A percentile compares a stretch with the other conserved stretches of the same genome.
These are phyloP conservation scores for Neoboletus subvelutipes DNA, from an alignment of 768 basidiomycete species.

Conservation along the genomic window DNA sequence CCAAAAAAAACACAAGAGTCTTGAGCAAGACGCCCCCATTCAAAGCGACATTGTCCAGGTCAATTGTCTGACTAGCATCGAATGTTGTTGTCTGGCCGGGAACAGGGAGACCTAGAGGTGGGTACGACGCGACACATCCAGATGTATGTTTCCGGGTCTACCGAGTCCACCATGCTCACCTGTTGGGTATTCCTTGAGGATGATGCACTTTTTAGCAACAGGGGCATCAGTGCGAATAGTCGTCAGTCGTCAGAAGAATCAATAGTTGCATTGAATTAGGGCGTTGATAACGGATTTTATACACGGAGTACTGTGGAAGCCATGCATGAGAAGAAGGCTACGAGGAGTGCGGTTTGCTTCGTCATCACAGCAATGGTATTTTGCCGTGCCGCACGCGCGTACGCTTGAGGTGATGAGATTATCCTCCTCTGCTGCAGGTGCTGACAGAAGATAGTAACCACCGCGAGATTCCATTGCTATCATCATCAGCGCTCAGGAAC, in stretches of 20 bases:
- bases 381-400: background rate
- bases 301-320: background rate
- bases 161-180: background rate
- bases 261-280: background rate
- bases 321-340: background rate
- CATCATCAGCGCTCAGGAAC: background rate
- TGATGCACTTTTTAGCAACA: slow-evolving; percentile 35
- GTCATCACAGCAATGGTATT: background rate
- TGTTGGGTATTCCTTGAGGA: slow-evolving; percentile 34
- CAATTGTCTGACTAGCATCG: slow-evolving; percentile 47
- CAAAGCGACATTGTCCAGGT: slow-evolving; percentile 44
- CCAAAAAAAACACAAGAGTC: slow-evolving; percentile 46
- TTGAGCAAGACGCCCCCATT: slow-evolving; percentile 52
- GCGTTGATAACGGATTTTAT: background rate
- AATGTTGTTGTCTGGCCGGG: slow-evolving; percentile 46
- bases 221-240: background rate
- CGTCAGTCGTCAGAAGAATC: background rate
- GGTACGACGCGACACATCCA: background rate
- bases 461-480: too few species aligned
- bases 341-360: background rate
- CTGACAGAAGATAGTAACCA: background rate
- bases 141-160: background rate
- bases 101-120: slow-evolving; percentile 1
- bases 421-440: background rate
- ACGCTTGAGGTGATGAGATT: background rate